Evolutionary conservation across 2,329 filamentous ascomycete genomes (phyloP).

Genomic region (Sarocladium kiliense): DNA sequence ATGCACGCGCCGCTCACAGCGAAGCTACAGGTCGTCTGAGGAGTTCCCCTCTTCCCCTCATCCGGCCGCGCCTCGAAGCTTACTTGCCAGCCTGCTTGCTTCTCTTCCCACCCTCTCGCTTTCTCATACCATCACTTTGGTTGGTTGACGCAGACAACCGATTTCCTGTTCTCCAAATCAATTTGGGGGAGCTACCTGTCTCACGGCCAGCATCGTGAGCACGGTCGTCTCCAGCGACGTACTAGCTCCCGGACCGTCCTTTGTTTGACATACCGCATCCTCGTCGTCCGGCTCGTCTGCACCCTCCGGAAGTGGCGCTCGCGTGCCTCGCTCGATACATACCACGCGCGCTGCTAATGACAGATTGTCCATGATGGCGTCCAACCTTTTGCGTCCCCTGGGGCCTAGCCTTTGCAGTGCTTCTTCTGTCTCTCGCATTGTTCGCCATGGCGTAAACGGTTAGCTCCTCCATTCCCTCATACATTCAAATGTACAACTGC

Average conservation of each 20-base stretch:
- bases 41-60: slow-evolving; percentile 8
- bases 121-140: not conserved
- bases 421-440: not conserved
- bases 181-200: slow-evolving; percentile 2
- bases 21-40: not conserved
- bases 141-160: slow-evolving; percentile 3
- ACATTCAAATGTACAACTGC: not conserved
- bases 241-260: not conserved
- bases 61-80: not conserved
- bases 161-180: not conserved
- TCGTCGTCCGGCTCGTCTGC: not conserved
- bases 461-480: not conserved
- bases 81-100: not conserved
- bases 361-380: slow-evolving; percentile 6
- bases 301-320: not conserved
- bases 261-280: not conserved
- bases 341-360: not conserved
- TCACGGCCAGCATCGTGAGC: not conserved
- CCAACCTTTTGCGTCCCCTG: slow-evolving; percentile 4
- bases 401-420: not conserved
- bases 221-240: not conserved
- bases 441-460: not conserved
- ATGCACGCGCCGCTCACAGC: slow-evolving; percentile 2
- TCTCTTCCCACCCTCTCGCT: not conserved
- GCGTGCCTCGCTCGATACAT: not conserved